Evolutionary conservation across 768 basidiomycete genomes (phyloP), one percentile per base, ranked within the genome.

Genomic region (Lentinula boryana): DNA sequence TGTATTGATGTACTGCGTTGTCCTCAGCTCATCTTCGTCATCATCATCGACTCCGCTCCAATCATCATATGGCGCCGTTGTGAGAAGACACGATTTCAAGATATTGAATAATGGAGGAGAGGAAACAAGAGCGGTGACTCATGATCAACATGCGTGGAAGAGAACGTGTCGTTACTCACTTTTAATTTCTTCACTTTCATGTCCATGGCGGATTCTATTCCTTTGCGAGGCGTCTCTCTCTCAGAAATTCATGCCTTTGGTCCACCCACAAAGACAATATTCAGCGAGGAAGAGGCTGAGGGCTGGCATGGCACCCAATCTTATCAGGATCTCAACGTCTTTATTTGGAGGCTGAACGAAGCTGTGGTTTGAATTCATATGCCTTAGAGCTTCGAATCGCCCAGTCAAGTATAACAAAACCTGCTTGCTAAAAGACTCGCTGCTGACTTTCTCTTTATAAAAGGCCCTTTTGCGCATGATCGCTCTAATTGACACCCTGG

Each of bases 1-100:
- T 15, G 13, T 44, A 38, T 27, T 38, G 44, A 71, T 74, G 60
- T 65, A 89, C 88, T 44, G 87, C 85, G 10, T 69, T 56, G 66
- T 91, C 89, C 67, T 91, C 88, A 93, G 68, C 63, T 93, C 92
- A 21, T 90, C 87, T 0, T 94, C 91, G 4, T 93, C 91, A 6
- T 92, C 90, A 0, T 91, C 88, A 16, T 88, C 89, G 31, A 89
- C 67, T 58, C 77, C 81, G 69, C 89, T 91, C 91, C 91, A 93
- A 60, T 91, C 88, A 38, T 91, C 88, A 62, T 86, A 93, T 0
- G 84, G 78, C 0, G 87, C 72, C 88, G 91, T 90, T 13, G 53
- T 7, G 4, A 35, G 16, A 36, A 36, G 35, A 36, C 35, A 36
- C 35, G 35, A 36, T 10, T 36, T 36, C n/a, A n/a, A n/a, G n/a